Percentiles rank a stretch among this genome's conserved stretches.
phyloP scores from a whole-genome alignment of 192 early-diverging fungal genomes.

The Dispira parvispora region DNA sequence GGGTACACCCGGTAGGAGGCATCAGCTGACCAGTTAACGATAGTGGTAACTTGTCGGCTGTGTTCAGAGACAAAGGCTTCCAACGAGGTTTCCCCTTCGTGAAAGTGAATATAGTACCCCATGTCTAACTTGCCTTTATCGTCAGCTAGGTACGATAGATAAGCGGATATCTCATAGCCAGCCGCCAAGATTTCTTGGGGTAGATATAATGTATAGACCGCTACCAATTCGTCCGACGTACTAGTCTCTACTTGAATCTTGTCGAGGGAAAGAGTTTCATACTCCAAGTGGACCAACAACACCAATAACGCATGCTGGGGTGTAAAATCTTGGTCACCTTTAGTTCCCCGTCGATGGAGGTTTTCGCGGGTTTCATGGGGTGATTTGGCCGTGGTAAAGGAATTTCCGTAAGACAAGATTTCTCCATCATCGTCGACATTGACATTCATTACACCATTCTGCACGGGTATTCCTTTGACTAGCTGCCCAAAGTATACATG shows the following conservation, averaged over 20 bases:
- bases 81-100: constrained; percentile 67
- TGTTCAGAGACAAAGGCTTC: constrained; percentile 45
- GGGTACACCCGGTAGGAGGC: constrained; percentile 70
- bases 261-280: background rate
- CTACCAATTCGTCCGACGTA: background rate
- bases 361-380: background rate
- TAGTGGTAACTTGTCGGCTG: constrained; percentile 35
- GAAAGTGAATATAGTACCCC: constrained; percentile 68
- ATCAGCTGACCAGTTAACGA: constrained; percentile 77
- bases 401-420: constrained; percentile 57
- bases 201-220: background rate
- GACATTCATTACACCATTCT: constrained; percentile 72
- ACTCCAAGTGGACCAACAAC: background rate
- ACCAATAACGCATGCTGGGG: background rate
- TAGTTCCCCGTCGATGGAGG: background rate
- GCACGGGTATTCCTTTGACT: constrained; percentile 47
- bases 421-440: constrained; percentile 49
- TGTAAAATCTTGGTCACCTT: background rate
- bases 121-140: constrained; percentile 35
- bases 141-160: background rate
- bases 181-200: background rate
- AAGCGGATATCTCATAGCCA: background rate
- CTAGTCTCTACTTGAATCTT: background rate
- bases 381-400: constrained; percentile 25
- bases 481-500: constrained; percentile 71